Conservation (phyloP, 139 green algal species). For the Pleodorina starrii region DNA sequence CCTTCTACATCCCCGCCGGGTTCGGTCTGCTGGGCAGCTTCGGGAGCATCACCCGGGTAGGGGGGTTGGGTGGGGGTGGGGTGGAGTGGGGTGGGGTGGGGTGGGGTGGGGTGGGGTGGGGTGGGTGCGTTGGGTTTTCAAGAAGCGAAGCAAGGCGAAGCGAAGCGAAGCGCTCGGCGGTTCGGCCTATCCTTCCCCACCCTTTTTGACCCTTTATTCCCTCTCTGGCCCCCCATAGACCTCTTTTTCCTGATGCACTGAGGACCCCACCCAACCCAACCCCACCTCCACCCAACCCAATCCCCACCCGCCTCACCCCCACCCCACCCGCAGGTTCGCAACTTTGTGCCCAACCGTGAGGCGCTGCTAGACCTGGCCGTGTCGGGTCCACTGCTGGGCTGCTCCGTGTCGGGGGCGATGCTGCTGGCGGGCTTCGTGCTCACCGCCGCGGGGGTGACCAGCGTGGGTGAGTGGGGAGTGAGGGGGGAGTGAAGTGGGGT, state of each 20-base stretch:
- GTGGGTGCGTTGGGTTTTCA: too few relatives aligned
- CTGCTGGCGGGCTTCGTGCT: conserved; percentile 71
- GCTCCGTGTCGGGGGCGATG: conserved; percentile 55
- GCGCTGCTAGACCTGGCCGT: conserved; percentile 59
- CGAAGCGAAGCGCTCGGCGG: too few relatives aligned
- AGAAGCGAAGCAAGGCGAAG: too few relatives aligned
- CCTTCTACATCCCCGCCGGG: conserved; percentile 84
- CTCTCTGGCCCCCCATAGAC: too few relatives aligned
- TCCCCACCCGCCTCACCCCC: background rate
- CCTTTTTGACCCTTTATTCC: too few relatives aligned
- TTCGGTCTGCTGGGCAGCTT: conserved; percentile 85
- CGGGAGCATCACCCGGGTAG: conserved; percentile 88
- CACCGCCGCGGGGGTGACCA: conserved; percentile 10
- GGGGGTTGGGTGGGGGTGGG: background rate
- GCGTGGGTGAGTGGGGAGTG: background rate
- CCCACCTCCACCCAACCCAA: too few relatives aligned
- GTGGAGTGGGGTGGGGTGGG: too few relatives aligned
- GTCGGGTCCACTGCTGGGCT: conserved; percentile 69
- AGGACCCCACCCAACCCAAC: too few relatives aligned
- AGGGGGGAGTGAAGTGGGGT: background rate
- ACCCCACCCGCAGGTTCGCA: conserved; percentile 1
- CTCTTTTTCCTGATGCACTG: too few relatives aligned
- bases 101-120: background rate
- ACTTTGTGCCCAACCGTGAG: conserved; percentile 58
- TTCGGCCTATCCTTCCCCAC: too few relatives aligned